Conservation (phyloP, 164 flowering plant species). For the Paratinospora sagittata region DNA sequence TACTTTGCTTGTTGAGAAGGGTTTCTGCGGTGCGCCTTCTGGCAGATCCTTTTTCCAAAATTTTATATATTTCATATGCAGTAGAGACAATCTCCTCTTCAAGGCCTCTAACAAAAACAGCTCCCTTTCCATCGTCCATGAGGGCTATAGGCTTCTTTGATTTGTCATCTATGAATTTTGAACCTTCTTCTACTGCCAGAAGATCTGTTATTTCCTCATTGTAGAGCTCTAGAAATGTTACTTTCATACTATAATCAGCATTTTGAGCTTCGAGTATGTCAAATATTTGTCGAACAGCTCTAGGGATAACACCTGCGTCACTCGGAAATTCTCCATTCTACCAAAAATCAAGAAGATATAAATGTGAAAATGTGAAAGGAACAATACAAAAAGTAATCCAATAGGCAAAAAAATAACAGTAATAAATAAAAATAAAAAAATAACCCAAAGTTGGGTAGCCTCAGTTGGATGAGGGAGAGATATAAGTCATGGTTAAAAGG, state of each 20-base stretch:
- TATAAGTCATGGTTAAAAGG: too few species aligned
- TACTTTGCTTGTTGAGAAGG: slow-evolving; percentile 82
- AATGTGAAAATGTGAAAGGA: background rate
- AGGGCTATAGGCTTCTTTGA: slow-evolving; percentile 77
- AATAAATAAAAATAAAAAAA: too few species aligned
- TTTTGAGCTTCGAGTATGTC: slow-evolving; percentile 69
- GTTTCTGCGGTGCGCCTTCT: slow-evolving; percentile 83
- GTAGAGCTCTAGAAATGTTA: slow-evolving; percentile 75
- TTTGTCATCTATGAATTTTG: slow-evolving; percentile 63
- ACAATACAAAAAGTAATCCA: background rate
- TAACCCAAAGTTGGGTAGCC: too few species aligned
- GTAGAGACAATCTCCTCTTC: slow-evolving; percentile 80
- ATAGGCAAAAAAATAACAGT: background rate
- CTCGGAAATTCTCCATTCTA: slow-evolving; percentile 75
- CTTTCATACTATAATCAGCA: slow-evolving; percentile 87
- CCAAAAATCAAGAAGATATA: slow-evolving; percentile 8
- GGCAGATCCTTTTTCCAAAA: slow-evolving; percentile 79
- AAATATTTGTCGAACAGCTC: slow-evolving; percentile 74
- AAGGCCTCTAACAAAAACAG: slow-evolving; percentile 81
- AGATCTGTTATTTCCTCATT: slow-evolving; percentile 83
- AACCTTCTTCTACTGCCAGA: slow-evolving; percentile 55
- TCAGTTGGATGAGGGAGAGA: too few species aligned
- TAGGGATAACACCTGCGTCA: slow-evolving; percentile 84
- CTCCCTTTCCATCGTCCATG: slow-evolving; percentile 90
- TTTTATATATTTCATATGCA: slow-evolving; percentile 77